These are phyloP conservation scores for Babesia ovis DNA, from an alignment of 169 alveolate genomes.

Conservation along the genomic window DNA sequence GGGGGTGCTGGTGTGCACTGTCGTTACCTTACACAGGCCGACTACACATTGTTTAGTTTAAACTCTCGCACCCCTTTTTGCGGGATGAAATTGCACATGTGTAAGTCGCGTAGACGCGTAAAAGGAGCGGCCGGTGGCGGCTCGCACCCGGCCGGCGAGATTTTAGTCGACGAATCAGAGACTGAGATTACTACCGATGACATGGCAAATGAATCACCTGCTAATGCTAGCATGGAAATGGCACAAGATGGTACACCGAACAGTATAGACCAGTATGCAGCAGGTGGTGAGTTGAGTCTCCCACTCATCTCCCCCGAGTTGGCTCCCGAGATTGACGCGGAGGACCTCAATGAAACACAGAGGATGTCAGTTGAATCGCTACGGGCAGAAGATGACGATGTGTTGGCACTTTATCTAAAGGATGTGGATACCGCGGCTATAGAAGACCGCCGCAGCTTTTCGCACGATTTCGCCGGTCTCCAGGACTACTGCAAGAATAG, in stretches of 20 bases:
- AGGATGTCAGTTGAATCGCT: not conserved
- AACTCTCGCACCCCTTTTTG: not conserved
- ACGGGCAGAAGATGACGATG: slow-evolving; percentile 8
- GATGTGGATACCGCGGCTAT: slow-evolving; percentile 28
- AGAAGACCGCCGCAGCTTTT: slow-evolving; percentile 27
- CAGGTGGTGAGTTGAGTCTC: not conserved
- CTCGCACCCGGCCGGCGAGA: slow-evolving; percentile 46
- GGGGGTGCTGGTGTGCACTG: slow-evolving; percentile 39
- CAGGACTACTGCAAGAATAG: slow-evolving; percentile 46
- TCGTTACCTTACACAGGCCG: not conserved
- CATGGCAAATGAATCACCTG: slow-evolving; percentile 3
- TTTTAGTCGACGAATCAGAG: slow-evolving; percentile 51
- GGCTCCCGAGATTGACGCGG: slow-evolving; percentile 16
- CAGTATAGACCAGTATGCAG: not conserved
- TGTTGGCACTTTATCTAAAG: not conserved
- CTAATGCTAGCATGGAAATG: not conserved
- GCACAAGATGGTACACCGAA: not conserved
- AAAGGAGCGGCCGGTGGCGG: slow-evolving; percentile 15
- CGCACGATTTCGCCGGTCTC: slow-evolving; percentile 25
- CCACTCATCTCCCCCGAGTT: not conserved
- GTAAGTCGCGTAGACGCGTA: slow-evolving; percentile 49
- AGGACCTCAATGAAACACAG: slow-evolving; percentile 1
- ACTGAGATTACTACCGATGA: slow-evolving; percentile 35
- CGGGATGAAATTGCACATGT: slow-evolving; percentile 48
- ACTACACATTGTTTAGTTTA: not conserved